Evolutionary conservation across 192 early-diverging fungal species (phyloP), one percentile per base, ranked within the genome.

Genomic region (Tieghemiomyces parasiticus): DNA sequence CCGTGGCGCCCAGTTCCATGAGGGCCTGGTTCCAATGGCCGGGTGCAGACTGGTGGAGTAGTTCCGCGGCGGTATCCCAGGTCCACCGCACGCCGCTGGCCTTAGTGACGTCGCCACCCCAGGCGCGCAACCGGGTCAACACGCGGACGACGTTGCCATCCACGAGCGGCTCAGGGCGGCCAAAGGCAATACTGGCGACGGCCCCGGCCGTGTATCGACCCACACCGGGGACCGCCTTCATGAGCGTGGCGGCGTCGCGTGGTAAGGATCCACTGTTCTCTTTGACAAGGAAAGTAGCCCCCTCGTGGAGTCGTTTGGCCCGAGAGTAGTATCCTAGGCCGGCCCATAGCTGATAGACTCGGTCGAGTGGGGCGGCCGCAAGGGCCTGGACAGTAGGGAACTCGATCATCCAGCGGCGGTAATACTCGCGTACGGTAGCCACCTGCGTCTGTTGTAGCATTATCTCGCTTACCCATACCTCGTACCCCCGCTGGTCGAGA

Each of bases 391-490:
- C 67, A 9, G 86, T 88, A 0, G 88, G 88, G 71, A 81, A 90
- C 33, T 71, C 74, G 4, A 60, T 52, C 70, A 87, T 82, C 86
- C 86, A 88, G 0, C 66, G 77, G 46, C 74, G 65, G 59, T 81
- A 88, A 61, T 87, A 90, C 1, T 70, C 71, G 9, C 80, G 80
- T 1, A 85, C 84, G 4, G 83, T 87, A 2, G 71, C 74, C 13
- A 88, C 83, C 59, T 86, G 85, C 0, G 88, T 90, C 65, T 82
- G 88, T 61, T 90, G 88, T n/a, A 82, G 66, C 88, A 90, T 90
- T 31, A 90, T 81, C 67, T 90, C 88, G n/a, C 72, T 76, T 3
- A 90, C 78, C 88, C 88, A 90, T 1, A 88, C 83, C 64, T 81
- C 78, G 63, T 86, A 83, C 1, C 78, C 78, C 2, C 77, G 69